A percentile compares a stretch with the other conserved stretches of the same genome.
Evolutionary conservation across 345 rosid genomes (phyloP).

Genomic region (Fremontodendron californicum): DNA sequence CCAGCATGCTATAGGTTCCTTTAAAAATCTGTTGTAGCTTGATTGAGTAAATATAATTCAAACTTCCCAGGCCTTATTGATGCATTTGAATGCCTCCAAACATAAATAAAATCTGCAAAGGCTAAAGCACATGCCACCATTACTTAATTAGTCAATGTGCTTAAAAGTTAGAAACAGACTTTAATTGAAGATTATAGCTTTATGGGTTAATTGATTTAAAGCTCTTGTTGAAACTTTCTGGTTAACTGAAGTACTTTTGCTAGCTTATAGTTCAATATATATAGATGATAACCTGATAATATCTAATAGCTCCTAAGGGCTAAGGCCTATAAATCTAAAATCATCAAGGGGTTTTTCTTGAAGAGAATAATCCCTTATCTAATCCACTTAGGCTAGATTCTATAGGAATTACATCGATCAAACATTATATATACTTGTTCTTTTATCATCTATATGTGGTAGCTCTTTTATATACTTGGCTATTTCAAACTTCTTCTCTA

Average conservation of each 20-base stretch:
- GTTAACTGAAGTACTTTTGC: not conserved
- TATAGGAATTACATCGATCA: too few relatives aligned
- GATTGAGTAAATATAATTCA: not conserved
- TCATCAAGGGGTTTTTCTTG: not conserved
- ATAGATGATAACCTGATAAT: not conserved
- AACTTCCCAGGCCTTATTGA: not conserved
- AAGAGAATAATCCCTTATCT: not conserved
- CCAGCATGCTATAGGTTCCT: constrained; percentile 3
- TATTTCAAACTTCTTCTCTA: not conserved
- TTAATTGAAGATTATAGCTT: not conserved
- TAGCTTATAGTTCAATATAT: not conserved
- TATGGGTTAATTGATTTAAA: not conserved
- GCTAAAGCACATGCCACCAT: not conserved
- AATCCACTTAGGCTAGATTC: not conserved
- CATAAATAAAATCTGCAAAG: too few relatives aligned
- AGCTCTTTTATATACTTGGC: too few relatives aligned
- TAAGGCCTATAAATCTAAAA: not conserved
- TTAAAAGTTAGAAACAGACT: not conserved
- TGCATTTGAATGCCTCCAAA: too few relatives aligned
- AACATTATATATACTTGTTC: not conserved
- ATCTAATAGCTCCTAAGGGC: not conserved
- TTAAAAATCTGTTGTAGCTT: not conserved
- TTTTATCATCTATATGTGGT: not conserved
- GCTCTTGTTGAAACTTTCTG: not conserved
- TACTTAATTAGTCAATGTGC: not conserved